A percentile compares a stretch with the other conserved stretches of the same genome.
phyloP scores from a whole-genome alignment of 352 stramenopile genomes.

The Halophytophthora polymorphica region DNA sequence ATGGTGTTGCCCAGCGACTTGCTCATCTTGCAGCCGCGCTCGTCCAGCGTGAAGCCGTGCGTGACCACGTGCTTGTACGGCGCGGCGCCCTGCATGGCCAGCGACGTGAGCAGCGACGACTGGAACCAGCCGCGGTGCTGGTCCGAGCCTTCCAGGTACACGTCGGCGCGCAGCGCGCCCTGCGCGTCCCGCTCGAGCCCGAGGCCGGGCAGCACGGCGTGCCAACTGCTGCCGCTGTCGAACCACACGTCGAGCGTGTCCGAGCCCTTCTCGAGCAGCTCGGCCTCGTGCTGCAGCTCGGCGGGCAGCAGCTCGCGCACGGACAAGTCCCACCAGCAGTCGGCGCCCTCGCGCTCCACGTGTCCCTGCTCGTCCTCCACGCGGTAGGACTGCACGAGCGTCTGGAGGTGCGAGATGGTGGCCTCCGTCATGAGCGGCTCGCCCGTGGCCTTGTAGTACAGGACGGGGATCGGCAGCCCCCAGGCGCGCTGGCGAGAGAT shows the following conservation, averaged over 20 bases:
- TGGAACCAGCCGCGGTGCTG: constrained; percentile 99
- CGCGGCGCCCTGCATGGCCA: constrained; percentile 72
- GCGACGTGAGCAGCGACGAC: constrained; percentile 94
- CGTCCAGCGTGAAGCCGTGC: constrained; percentile 98
- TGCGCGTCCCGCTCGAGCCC: constrained; percentile 41
- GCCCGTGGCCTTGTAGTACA: constrained; percentile 91
- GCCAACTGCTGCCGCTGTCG: constrained; percentile 91
- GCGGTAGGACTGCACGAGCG: constrained; percentile 44
- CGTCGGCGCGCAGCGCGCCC: constrained; percentile 83
- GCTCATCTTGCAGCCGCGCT: constrained; percentile 98
- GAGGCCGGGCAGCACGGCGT: constrained; percentile 44
- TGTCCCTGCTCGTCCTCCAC: constrained; percentile 23
- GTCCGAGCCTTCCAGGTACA: constrained; percentile 97
- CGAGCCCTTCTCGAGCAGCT: constrained; percentile 93
- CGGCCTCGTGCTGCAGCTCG: constrained; percentile 56
- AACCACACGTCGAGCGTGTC: constrained; percentile 99
- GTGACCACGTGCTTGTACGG: constrained; percentile 98
- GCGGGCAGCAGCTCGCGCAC: constrained; percentile 65
- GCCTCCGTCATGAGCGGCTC: constrained; percentile 91
- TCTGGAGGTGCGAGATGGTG: constrained; percentile 87
- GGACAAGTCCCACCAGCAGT: constrained; percentile 95
- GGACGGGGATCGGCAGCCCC: constrained; percentile 98
- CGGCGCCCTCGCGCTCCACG: constrained; percentile 85
- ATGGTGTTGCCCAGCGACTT: constrained; percentile 98
- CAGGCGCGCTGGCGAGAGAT: constrained; percentile 98